phyloP scores from a whole-genome alignment of 2,329 filamentous ascomycete genomes.

The Lecanicillium sp. region DNA sequence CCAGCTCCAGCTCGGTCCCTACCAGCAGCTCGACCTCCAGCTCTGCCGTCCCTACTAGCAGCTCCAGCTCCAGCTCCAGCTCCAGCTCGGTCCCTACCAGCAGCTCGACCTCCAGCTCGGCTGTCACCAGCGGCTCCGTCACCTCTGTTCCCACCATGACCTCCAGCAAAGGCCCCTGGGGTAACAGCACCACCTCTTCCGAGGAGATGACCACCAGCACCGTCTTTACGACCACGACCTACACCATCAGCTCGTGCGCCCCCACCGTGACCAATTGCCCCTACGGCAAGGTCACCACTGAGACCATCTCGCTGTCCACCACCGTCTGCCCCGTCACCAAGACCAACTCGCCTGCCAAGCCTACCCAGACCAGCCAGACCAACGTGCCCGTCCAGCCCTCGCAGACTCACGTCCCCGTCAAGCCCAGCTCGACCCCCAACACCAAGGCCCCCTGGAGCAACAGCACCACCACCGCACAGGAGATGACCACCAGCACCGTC shows the following conservation, averaged over 20 bases:
- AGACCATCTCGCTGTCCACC: conserved; percentile 9
- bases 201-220: conserved; percentile 16
- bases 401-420: neutral
- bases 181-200: conserved; percentile 6
- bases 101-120: neutral
- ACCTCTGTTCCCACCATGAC: neutral
- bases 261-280: conserved; percentile 17
- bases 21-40: neutral
- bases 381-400: neutral
- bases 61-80: neutral
- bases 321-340: conserved; percentile 12
- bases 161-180: conserved; percentile 1
- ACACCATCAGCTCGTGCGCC: conserved; percentile 17
- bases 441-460: neutral
- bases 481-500: conserved; percentile 16
- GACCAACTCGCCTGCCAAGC: conserved; percentile 7
- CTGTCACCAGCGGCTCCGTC: neutral
- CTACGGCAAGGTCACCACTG: conserved; percentile 15
- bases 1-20: neutral
- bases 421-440: neutral
- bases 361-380: no score
- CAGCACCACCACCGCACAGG: neutral
- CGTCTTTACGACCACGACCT: conserved; percentile 15
- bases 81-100: neutral
- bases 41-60: no score